These are phyloP conservation scores for Paulownia fortunei DNA, from an alignment of 257 asterid genomes.

Conservation along the genomic window DNA sequence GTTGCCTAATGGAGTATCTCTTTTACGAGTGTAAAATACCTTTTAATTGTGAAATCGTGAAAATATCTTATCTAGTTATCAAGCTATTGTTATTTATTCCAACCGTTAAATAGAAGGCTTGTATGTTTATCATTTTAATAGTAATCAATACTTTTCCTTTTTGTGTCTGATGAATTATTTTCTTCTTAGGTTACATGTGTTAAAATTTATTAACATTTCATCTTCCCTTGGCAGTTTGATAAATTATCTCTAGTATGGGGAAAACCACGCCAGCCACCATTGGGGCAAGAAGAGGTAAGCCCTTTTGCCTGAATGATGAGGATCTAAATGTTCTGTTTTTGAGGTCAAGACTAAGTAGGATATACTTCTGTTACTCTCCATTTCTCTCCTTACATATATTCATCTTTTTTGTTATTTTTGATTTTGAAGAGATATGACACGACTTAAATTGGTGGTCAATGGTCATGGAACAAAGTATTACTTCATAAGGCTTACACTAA, in stretches of 20 bases:
- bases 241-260: conserved; percentile 92
- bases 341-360: conserved; percentile 7
- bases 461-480: background rate
- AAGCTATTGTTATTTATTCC: conserved; percentile 4
- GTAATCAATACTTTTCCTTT: background rate
- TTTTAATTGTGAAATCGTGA: background rate
- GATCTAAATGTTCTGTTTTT: conserved; percentile 21
- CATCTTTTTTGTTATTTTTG: background rate
- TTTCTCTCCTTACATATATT: background rate
- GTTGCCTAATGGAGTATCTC: background rate
- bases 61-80: background rate
- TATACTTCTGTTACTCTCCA: background rate
- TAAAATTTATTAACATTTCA: conserved; percentile 15
- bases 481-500: background rate
- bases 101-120: conserved; percentile 1
- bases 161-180: conserved; percentile 5
- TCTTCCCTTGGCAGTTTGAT: conserved; percentile 65
- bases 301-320: conserved; percentile 20
- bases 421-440: conserved; percentile 19
- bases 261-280: conserved; percentile 94
- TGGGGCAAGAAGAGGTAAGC: conserved; percentile 82
- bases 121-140: background rate
- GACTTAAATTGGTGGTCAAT: background rate
- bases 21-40: background rate
- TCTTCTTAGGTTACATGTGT: background rate